phyloP scores from a whole-genome alignment of 1,284 basidiomycete species.

The Cryptococcus sp. region DNA sequence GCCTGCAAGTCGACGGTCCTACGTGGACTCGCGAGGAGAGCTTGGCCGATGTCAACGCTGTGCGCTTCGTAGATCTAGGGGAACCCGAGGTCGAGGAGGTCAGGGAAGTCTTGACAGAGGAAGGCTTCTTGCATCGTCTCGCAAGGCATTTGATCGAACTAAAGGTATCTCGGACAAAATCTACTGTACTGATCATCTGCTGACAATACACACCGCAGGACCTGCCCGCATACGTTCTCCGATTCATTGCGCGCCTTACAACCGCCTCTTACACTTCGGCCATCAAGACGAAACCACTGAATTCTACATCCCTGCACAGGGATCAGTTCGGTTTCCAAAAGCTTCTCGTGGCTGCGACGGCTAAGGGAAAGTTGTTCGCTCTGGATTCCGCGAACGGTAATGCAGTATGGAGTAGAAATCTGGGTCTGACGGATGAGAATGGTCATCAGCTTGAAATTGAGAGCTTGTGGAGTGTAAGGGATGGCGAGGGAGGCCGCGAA shows the following conservation, averaged over 20 bases:
- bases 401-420: slow-evolving; percentile 72
- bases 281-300: slow-evolving; percentile 49
- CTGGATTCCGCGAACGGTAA: slow-evolving; percentile 76
- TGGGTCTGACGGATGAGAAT: slow-evolving; percentile 39
- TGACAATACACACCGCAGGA: slow-evolving; percentile 55
- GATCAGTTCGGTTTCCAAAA: slow-evolving; percentile 89
- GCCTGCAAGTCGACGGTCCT: slow-evolving; percentile 64
- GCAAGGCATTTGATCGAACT: slow-evolving; percentile 65
- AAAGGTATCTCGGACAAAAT: slow-evolving; percentile 56
- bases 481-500: slow-evolving; percentile 32
- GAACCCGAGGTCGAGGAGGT: slow-evolving; percentile 61
- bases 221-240: slow-evolving; percentile 68
- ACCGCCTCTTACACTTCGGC: slow-evolving; percentile 68
- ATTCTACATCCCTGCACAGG: slow-evolving; percentile 57
- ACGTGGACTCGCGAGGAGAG: slow-evolving; percentile 82
- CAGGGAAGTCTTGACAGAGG: slow-evolving; percentile 55
- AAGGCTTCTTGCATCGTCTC: slow-evolving; percentile 63
- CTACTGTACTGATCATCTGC: slow-evolving; percentile 5
- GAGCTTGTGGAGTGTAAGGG: slow-evolving; percentile 41
- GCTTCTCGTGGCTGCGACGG: slow-evolving; percentile 72
- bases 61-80: slow-evolving; percentile 76
- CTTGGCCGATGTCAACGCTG: slow-evolving; percentile 65
- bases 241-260: slow-evolving; percentile 71
- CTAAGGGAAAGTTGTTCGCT: slow-evolving; percentile 75
- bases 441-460: slow-evolving; percentile 40